Percentiles rank a stretch among this genome's conserved stretches.
phyloP scores from a whole-genome alignment of 2,329 filamentous ascomycete genomes.

The Daldinia sp. region DNA sequence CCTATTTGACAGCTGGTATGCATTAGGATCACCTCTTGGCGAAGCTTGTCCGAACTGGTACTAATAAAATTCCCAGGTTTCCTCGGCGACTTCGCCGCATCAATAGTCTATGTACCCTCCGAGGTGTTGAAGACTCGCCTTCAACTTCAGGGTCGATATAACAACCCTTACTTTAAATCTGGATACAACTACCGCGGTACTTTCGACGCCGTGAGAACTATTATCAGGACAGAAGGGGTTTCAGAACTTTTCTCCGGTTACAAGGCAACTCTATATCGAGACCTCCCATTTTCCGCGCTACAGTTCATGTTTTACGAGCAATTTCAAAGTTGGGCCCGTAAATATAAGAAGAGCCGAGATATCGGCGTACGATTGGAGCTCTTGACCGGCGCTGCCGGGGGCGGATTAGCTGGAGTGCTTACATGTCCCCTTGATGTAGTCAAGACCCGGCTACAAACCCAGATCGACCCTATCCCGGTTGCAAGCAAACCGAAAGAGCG shows the following conservation, averaged over 20 bases:
- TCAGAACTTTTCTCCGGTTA: constrained; percentile 95
- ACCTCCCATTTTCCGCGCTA: constrained; percentile 93
- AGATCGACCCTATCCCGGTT: constrained; percentile 67
- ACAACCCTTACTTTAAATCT: constrained; percentile 92
- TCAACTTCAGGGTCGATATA: constrained; percentile 92
- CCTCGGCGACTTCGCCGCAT: constrained; percentile 90
- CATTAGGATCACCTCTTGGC: constrained; percentile 13
- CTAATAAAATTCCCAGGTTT: constrained; percentile 71
- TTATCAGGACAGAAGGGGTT: constrained; percentile 84
- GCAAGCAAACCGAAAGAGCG: constrained; percentile 47
- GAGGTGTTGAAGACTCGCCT: constrained; percentile 98
- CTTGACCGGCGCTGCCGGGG: constrained; percentile 87
- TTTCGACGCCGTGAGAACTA: constrained; percentile 85
- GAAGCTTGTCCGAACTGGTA: constrained; percentile 13
- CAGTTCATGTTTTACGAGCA: constrained; percentile 99
- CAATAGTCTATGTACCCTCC: constrained; percentile 93
- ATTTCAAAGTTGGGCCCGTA: constrained; percentile 83
- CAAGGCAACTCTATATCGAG: constrained; percentile 92
- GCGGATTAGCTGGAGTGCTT: constrained; percentile 91
- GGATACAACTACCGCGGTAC: constrained; percentile 97
- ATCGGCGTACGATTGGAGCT: constrained; percentile 90
- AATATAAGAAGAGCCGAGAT: constrained; percentile 82
- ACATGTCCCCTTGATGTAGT: constrained; percentile 98
- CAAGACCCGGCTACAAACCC: constrained; percentile 95
- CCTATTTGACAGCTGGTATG: constrained; percentile 86